Conservation (phyloP, 2,329 filamentous ascomycete species). For the Fusarium sp. region DNA sequence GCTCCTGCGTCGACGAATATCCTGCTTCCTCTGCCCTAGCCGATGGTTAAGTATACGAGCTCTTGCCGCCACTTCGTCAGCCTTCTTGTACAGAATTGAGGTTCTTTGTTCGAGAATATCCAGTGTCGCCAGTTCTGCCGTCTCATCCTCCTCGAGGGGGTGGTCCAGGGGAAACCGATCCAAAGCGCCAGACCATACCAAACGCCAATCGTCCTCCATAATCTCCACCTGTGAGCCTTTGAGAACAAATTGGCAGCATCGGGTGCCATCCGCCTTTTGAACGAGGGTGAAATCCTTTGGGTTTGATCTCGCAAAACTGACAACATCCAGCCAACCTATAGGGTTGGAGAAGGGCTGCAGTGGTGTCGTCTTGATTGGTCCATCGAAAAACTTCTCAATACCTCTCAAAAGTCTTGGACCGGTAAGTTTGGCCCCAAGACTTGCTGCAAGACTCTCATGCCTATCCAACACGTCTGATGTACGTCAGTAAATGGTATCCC, state of each 20-base stretch:
- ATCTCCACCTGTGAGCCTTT: slow-evolving; percentile 87
- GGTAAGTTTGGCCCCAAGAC: slow-evolving; percentile 83
- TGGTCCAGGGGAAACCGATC: slow-evolving; percentile 82
- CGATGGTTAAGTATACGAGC: slow-evolving; percentile 83
- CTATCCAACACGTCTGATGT: slow-evolving; percentile 75
- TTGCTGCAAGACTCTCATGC: slow-evolving; percentile 87
- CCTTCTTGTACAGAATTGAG: slow-evolving; percentile 78
- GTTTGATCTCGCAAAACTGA: slow-evolving; percentile 83
- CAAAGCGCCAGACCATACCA: slow-evolving; percentile 84
- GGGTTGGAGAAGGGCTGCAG: slow-evolving; percentile 67
- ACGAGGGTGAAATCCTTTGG: slow-evolving; percentile 80
- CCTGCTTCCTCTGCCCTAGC: slow-evolving; percentile 54
- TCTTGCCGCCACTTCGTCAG: slow-evolving; percentile 72
- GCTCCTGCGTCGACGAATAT: slow-evolving; percentile 43
- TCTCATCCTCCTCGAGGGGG: slow-evolving; percentile 85
- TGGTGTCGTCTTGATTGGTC: slow-evolving; percentile 68
- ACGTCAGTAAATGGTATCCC: slow-evolving; percentile 27
- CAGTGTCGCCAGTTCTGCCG: slow-evolving; percentile 82
- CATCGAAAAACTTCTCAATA: slow-evolving; percentile 87
- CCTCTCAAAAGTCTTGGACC: slow-evolving; percentile 85
- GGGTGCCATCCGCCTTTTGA: slow-evolving; percentile 72
- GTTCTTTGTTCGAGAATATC: slow-evolving; percentile 85
- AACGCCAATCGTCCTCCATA: slow-evolving; percentile 84
- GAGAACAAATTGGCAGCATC: slow-evolving; percentile 82
- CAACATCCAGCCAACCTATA: slow-evolving; percentile 85